Conservation (phyloP, 2,329 filamentous ascomycete genomes). For the Stagonosporopsis rhizophila region DNA sequence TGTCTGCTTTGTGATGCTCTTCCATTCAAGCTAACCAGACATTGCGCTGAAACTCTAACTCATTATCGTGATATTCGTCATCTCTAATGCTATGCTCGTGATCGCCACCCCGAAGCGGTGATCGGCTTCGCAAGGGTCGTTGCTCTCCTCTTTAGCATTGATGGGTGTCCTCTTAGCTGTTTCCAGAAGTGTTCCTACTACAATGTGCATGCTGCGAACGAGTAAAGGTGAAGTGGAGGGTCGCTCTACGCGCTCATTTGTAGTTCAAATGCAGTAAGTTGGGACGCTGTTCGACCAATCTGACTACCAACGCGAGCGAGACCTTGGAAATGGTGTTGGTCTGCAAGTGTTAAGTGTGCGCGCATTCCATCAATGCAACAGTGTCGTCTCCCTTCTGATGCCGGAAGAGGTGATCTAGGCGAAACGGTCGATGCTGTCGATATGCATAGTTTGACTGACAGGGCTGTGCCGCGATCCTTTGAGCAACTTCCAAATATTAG, state of each 20-base stretch:
- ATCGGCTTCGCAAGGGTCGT: background rate
- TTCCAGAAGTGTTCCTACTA: background rate
- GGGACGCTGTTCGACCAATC: background rate
- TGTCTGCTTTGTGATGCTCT: background rate
- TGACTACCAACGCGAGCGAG: background rate
- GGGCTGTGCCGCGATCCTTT: background rate
- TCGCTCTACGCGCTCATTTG: background rate
- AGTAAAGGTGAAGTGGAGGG: too few relatives aligned
- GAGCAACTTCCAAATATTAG: background rate
- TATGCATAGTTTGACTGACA: background rate
- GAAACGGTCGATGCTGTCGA: background rate
- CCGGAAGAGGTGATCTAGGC: background rate
- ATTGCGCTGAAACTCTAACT: background rate
- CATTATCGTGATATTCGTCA: conserved; percentile 14
- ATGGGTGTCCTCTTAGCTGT: background rate
- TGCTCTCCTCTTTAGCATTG: background rate
- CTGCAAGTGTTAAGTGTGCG: background rate
- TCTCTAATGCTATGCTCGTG: conserved; percentile 2
- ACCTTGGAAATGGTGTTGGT: background rate
- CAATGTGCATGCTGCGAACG: background rate
- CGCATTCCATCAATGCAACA: background rate
- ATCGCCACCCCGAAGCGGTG: background rate
- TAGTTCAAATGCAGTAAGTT: background rate
- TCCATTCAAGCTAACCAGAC: background rate
- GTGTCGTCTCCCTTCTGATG: background rate